phyloP scores from a whole-genome alignment of 2,329 filamentous ascomycete genomes.

The Fusarium coicis region DNA sequence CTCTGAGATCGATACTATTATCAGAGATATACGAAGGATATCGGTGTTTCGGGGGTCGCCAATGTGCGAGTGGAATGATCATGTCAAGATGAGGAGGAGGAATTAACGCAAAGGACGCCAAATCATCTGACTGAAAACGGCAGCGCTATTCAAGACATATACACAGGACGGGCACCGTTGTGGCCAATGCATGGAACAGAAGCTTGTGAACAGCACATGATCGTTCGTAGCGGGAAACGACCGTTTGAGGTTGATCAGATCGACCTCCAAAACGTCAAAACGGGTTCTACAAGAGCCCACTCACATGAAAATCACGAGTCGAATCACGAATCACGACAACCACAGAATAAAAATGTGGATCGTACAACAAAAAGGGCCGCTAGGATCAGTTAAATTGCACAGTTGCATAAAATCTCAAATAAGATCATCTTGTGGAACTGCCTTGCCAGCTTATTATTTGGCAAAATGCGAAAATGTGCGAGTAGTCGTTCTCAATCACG shows the following conservation, averaged over 20 bases:
- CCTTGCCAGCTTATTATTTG: constrained; percentile 33
- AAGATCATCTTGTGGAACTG: constrained; percentile 39
- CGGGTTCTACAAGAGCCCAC: constrained; percentile 10
- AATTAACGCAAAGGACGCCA: constrained; percentile 5
- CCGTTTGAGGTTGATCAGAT: constrained; percentile 16
- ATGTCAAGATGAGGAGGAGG: constrained; percentile 1
- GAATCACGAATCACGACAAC: constrained; percentile 39
- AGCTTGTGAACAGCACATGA: constrained; percentile 35
- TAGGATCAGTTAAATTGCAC: constrained; percentile 27
- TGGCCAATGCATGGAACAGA: constrained; percentile 15
- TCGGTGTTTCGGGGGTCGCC: constrained; percentile 14
- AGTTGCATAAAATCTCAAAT: constrained; percentile 31
- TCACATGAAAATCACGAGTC: constrained; percentile 36
- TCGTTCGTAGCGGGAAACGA: constrained; percentile 12
- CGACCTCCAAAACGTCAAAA: constrained; percentile 5
- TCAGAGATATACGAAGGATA: background rate
- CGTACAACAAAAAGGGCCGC: constrained; percentile 6
- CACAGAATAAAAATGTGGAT: constrained; percentile 9
- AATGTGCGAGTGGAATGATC: constrained; percentile 15
- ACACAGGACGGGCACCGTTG: constrained; percentile 21
- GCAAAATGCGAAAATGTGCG: constrained; percentile 26
- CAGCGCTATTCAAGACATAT: constrained; percentile 13
- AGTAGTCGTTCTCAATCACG: constrained; percentile 1
- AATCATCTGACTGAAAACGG: constrained; percentile 39
- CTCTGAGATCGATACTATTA: background rate